Evolutionary conservation across 23 red algal genomes (phyloP), one percentile per base, ranked within the genome.

Genomic region (Gracilaria vermiculophylla): DNA sequence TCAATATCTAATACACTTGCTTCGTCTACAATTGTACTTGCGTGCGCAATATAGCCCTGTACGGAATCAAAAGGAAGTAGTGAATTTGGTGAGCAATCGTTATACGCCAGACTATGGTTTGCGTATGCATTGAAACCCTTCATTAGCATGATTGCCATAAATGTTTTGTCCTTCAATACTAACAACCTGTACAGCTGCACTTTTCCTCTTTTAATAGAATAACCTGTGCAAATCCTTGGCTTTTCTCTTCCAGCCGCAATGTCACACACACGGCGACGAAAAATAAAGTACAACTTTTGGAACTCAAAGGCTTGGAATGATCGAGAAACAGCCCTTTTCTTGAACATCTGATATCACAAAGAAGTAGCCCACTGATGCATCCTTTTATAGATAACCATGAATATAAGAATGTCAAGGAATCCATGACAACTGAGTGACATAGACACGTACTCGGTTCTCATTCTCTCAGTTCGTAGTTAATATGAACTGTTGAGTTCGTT

Each of bases 31-130:
- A 55, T 55, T 19, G 15, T 19, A 3, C 16, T 55, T 16, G 52
- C 52, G 20, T 55, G 5, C 52, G 5, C 33, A 15, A 78, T 24
- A 52, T 78, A 78, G 8, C 53, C 73, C 23, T 78, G 10, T 3
- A 78, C 73, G 4, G 73, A 78, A 54, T 23, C 15, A 78, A 78
- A 78, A 3, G 6, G 5, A 2, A 58, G 62, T 17, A 69, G 55
- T 0, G 67, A 19, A 5, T 16, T 1, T 24, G 16, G 80, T 33
- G 80, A 41, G 41, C 35, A 84, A 84, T 84, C n/a, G 58, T 84
- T 84, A 37, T 84, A 84, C n/a, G 80, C 80, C 34, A 28, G 17
- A 33, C 80, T 69, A 35, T 84, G 69, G 33, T 84, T 84, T 3
- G 58, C 58, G 36, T 67, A 84, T 19, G 58, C 80, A 44, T 84